A percentile compares a stretch with the other conserved stretches of the same genome.
Evolutionary conservation across 257 asterid species (phyloP).

Genomic region (Euphrasia confusa): DNA sequence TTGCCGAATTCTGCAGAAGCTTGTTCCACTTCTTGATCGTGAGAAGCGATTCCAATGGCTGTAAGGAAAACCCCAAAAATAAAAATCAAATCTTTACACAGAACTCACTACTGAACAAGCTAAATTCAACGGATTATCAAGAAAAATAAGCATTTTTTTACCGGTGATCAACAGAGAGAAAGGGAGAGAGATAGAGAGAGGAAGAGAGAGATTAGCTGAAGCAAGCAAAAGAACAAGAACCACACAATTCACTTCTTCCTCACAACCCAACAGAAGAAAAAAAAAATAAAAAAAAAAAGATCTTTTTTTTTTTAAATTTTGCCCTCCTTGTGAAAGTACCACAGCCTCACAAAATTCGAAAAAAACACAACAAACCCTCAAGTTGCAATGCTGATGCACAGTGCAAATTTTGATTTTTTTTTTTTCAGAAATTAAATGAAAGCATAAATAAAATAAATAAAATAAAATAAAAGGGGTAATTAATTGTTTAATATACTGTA

Average conservation of each 20-base stretch:
- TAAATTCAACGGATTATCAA: neutral
- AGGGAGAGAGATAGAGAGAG: slow-evolving; percentile 19
- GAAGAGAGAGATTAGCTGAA: slow-evolving; percentile 19
- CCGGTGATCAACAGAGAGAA: slow-evolving; percentile 25
- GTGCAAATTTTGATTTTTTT: neutral
- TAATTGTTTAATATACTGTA: neutral
- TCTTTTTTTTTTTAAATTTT: slow-evolving; percentile 24
- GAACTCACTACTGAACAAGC: neutral
- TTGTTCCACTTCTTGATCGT: slow-evolving; percentile 20
- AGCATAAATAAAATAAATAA: neutral
- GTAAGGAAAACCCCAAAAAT: slow-evolving; percentile 6
- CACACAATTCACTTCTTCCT: slow-evolving; percentile 39
- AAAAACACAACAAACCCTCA: neutral
- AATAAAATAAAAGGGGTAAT: neutral
- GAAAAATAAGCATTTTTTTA: neutral
- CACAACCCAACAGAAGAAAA: slow-evolving; percentile 30
- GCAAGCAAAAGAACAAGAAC: slow-evolving; percentile 29
- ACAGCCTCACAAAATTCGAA: slow-evolving; percentile 57
- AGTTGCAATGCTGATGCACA: neutral
- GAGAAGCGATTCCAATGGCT: slow-evolving; percentile 23
- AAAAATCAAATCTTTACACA: neutral
- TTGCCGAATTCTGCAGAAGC: neutral
- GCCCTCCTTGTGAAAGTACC: slow-evolving; percentile 30
- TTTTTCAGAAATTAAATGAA: neutral
- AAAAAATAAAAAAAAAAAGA: neutral